Base-by-base conservation (phyloP, 805 yeast genomes). In the Hanseniaspora guilliermondii region DNA sequence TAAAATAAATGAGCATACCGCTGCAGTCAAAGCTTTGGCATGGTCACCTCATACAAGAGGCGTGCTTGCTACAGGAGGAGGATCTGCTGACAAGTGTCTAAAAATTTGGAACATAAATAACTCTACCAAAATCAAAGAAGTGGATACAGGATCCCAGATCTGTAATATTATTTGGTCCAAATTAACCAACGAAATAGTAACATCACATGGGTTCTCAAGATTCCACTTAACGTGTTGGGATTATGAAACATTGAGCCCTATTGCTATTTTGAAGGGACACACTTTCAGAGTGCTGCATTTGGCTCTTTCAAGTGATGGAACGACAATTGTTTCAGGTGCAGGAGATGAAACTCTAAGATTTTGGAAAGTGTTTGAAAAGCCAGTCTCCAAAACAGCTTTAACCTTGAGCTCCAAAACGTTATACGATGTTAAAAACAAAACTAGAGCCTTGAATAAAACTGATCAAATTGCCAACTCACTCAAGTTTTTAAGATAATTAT, bases 1-100 rank as follows among this genome's bases (percentile, higher is more conserved):
- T 63, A 82, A 75, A 56, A 84, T 88, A 61, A 73, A 75, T 2
- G 96, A 87, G 58, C 97, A 93, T 66, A 79, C 78, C 17, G 97
- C 97, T 0, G 98, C 98, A 0, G 95, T 93, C 3, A 93, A 93
- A 68, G 98, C 97, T 0, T 76, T 93, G 53, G 86, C 95, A 1
- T 93, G 98, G 98, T 85, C 95, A 0, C 97, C 98, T 2, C 97
- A 93, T 65, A 96, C 87, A 65, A 73, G 97, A 54, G 97, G 97
- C 1, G 76, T 89, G 2, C 68, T 93, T 54, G 97, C 97, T 0
- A 79, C 93, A 1, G 98, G 98, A 16, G 98, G 98, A 19, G 98
- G 98, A 37, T 88, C 97, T 0, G 89, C 94, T 1, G 98, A 93
- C 68, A 80, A 91, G 56, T 76, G 82, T 39, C 83, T 93, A 60